Evolutionary conservation across 495 filamentous ascomycete species (phyloP).

Genomic region (Talaromyces proteolyticus): DNA sequence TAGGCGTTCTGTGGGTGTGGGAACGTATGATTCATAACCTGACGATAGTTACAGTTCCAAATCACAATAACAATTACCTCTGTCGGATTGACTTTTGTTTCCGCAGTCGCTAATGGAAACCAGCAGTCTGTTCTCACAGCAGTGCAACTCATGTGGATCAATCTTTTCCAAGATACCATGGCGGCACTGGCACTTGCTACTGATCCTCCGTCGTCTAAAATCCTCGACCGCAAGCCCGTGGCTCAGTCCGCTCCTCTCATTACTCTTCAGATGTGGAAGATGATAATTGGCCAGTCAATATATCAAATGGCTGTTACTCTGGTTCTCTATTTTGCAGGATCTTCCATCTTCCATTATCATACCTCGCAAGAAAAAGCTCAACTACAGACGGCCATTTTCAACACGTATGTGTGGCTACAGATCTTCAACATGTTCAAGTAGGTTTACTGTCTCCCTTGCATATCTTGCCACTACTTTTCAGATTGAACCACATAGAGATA

Average conservation of each 20-base stretch:
- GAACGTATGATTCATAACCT: too few relatives aligned
- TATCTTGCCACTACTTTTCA: too few relatives aligned
- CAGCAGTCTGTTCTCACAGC: slow-evolving; percentile 74
- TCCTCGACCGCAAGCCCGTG: slow-evolving; percentile 72
- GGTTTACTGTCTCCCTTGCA: too few relatives aligned
- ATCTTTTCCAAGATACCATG: slow-evolving; percentile 94
- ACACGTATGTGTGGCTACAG: slow-evolving; percentile 93
- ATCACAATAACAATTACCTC: slow-evolving; percentile 89
- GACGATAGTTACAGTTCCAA: too few relatives aligned
- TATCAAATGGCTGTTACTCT: slow-evolving; percentile 79
- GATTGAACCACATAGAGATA: too few relatives aligned
- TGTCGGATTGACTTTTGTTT: slow-evolving; percentile 74
- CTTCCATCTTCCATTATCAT: slow-evolving; percentile 41
- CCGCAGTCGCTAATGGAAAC: slow-evolving; percentile 58
- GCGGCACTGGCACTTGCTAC: slow-evolving; percentile 86
- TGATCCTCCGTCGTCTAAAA: slow-evolving; percentile 64
- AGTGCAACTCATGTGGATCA: slow-evolving; percentile 87
- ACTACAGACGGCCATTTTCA: slow-evolving; percentile 73
- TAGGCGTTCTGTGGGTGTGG: too few relatives aligned
- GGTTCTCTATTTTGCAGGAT: slow-evolving; percentile 69
- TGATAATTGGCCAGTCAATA: slow-evolving; percentile 85
- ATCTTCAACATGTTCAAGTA: slow-evolving; percentile 89
- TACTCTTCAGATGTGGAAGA: slow-evolving; percentile 87
- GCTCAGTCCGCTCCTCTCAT: slow-evolving; percentile 73
- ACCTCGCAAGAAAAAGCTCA: slow-evolving; percentile 18